Percentiles rank a stretch among this genome's conserved stretches.
Evolutionary conservation across 208 protist genomes (phyloP).

Genomic region (Crithidia bombi): DNA sequence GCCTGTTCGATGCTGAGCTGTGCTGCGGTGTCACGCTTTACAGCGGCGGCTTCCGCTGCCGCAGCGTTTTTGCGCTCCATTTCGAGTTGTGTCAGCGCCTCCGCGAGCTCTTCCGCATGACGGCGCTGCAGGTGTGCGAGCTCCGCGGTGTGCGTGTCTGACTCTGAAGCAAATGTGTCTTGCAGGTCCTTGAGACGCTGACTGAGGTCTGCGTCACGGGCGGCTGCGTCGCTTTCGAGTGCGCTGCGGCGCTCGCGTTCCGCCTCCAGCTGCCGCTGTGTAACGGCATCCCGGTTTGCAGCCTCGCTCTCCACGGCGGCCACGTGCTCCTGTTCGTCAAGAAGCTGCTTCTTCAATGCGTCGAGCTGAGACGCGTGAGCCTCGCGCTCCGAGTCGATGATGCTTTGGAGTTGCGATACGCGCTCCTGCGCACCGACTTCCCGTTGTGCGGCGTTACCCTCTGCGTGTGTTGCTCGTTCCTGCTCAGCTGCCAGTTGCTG

Average conservation of each 20-base stretch:
- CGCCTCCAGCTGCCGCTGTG: not conserved
- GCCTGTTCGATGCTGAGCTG: not conserved
- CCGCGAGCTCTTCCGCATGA: not conserved
- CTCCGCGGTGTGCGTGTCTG: not conserved
- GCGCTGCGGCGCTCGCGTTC: not conserved
- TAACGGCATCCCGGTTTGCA: too few species aligned
- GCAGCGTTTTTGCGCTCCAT: not conserved
- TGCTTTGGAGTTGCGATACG: conserved; percentile 9
- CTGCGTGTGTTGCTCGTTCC: conserved; percentile 10
- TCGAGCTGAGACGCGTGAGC: conserved; percentile 8
- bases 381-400: conserved; percentile 3
- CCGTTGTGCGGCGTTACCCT: conserved; percentile 15
- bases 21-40: not conserved
- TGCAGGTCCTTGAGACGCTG: not conserved
- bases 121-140: not conserved
- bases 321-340: conserved; percentile 2
- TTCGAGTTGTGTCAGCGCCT: not conserved
- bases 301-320: conserved; percentile 2
- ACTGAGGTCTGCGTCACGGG: not conserved
- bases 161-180: not conserved
- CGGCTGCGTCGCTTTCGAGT: not conserved
- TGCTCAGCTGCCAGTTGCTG: conserved; percentile 14
- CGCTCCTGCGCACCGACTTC: conserved; percentile 18
- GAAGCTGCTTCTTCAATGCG: not conserved
- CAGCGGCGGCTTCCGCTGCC: not conserved